Evolutionary conservation across 2,329 filamentous ascomycete genomes (phyloP).

Genomic region (Teratosphaeria pseudoeucalypti): DNA sequence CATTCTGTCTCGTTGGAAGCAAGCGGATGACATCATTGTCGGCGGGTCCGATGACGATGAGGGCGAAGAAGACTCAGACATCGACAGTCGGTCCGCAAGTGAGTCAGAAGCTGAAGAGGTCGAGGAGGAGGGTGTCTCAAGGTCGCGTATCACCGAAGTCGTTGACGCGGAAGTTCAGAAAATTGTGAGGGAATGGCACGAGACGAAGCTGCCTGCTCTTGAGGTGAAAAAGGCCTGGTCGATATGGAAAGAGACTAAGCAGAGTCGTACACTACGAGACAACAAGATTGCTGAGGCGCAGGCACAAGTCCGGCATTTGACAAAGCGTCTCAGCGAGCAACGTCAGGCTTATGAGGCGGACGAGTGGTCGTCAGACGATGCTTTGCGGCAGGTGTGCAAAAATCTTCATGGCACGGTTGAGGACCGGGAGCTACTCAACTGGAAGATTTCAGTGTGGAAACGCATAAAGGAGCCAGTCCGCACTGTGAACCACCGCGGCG

Average conservation of each 20-base stretch:
- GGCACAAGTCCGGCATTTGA: conserved; percentile 32
- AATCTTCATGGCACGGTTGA: conserved; percentile 56
- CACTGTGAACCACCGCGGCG: conserved; percentile 3
- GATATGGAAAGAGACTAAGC: conserved; percentile 51
- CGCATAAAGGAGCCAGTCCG: conserved; percentile 20
- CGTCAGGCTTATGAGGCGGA: conserved; percentile 42
- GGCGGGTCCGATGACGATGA: conserved; percentile 21
- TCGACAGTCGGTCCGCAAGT: conserved; percentile 15
- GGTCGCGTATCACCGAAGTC: conserved; percentile 40
- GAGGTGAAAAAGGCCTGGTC: conserved; percentile 47
- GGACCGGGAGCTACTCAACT: conserved; percentile 45
- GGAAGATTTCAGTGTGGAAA: conserved; percentile 34
- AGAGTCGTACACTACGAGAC: conserved; percentile 28
- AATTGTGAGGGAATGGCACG: conserved; percentile 47
- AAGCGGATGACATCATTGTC: neutral
- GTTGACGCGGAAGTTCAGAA: conserved; percentile 46
- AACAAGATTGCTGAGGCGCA: conserved; percentile 37
- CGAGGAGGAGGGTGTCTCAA: conserved; percentile 24
- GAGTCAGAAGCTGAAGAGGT: conserved; percentile 41
- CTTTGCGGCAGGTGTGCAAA: conserved; percentile 47
- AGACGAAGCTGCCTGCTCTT: conserved; percentile 46
- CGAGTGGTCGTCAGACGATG: conserved; percentile 42
- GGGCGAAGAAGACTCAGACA: neutral
- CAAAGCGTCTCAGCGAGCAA: conserved; percentile 46
- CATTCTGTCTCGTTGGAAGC: neutral